phyloP scores from a whole-genome alignment of 2,329 filamentous ascomycete genomes.

The Cordyceps javanica region DNA sequence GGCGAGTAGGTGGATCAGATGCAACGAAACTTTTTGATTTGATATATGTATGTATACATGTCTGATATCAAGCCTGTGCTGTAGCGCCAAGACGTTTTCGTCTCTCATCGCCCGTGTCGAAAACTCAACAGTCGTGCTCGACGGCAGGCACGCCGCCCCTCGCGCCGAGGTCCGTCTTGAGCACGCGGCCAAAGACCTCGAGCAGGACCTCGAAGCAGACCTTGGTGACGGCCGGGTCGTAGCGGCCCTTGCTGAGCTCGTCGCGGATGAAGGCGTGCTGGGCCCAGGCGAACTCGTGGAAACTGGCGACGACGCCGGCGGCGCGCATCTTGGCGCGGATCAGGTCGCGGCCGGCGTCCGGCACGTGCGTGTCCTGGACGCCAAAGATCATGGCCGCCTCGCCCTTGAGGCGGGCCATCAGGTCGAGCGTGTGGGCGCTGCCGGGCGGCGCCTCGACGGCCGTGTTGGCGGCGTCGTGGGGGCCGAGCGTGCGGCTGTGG shows the following conservation, averaged over 20 bases:
- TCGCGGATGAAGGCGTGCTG: slow-evolving; percentile 94
- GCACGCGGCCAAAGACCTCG: slow-evolving; percentile 72
- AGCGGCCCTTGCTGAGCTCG: slow-evolving; percentile 87
- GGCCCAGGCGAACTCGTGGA: slow-evolving; percentile 87
- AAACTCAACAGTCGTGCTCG: slow-evolving; percentile 63
- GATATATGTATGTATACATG: too few species aligned
- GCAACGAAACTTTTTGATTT: too few species aligned
- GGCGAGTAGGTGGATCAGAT: too few species aligned
- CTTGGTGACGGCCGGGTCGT: slow-evolving; percentile 80
- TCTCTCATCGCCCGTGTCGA: too few species aligned
- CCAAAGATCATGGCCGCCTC: slow-evolving; percentile 90
- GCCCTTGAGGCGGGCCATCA: slow-evolving; percentile 63
- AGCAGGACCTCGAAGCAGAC: slow-evolving; percentile 87
- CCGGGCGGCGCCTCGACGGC: slow-evolving; percentile 28
- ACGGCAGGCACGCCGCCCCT: slow-evolving; percentile 55
- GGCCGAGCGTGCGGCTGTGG: slow-evolving; percentile 70
- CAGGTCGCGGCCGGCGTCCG: slow-evolving; percentile 72
- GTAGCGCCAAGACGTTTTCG: too few species aligned
- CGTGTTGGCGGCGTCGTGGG: slow-evolving; percentile 42
- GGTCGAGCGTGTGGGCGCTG: slow-evolving; percentile 47
- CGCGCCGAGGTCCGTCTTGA: slow-evolving; percentile 74
- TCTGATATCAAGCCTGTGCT: too few species aligned
- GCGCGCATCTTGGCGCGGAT: slow-evolving; percentile 78
- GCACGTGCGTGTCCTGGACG: slow-evolving; percentile 85
- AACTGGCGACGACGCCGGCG: slow-evolving; percentile 66